These are phyloP conservation scores for Fraxinus floribunda DNA, from an alignment of 305 asterid genomes.

Conservation along the genomic window DNA sequence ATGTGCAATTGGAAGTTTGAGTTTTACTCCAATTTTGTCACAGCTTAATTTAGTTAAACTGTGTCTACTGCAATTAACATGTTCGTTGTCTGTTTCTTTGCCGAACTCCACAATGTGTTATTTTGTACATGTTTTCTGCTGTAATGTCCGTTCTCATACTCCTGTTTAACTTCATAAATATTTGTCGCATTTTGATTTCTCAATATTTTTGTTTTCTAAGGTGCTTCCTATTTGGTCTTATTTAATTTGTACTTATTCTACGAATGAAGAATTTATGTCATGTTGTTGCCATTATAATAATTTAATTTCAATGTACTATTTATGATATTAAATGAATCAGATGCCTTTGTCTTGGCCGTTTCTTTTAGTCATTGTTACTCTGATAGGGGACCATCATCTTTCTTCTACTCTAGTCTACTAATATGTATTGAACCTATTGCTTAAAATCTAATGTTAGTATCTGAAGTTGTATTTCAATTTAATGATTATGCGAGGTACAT, in stretches of 20 bases:
- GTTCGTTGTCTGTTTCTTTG: neutral
- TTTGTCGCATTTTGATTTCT: neutral
- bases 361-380: slow-evolving; percentile 76
- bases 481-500: neutral
- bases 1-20: neutral
- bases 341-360: neutral
- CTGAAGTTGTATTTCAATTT: neutral
- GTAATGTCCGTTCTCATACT: neutral
- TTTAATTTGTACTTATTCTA: neutral
- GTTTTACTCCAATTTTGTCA: neutral
- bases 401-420: neutral
- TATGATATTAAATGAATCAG: neutral
- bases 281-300: neutral
- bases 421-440: neutral
- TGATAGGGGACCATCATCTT: slow-evolving; percentile 36
- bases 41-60: neutral
- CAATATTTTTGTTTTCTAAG: neutral
- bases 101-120: neutral
- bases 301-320: neutral
- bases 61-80: neutral
- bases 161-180: neutral
- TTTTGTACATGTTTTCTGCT: neutral
- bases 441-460: neutral
- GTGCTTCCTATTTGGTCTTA: neutral
- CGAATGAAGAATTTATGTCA: neutral